Evolutionary conservation across 202 grass and related monocot genomes (phyloP).

Genomic region (Eragrostis tef): DNA sequence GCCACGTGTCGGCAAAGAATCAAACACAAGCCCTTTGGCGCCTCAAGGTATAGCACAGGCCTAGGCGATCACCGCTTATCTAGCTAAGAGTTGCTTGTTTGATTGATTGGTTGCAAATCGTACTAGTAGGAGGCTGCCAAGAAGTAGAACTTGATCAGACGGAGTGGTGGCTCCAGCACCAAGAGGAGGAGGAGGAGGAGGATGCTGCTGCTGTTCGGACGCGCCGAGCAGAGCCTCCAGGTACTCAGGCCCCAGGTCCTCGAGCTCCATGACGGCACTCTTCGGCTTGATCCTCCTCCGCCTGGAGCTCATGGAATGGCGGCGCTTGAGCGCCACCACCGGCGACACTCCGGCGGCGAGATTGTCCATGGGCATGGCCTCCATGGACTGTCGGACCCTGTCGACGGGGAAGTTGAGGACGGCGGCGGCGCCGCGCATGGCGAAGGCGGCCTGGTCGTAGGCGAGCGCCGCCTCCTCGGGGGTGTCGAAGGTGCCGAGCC

Average conservation of each 20-base stretch:
- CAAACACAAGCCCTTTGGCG: neutral
- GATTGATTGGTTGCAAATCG: too few species aligned
- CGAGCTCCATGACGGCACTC: conserved; percentile 64
- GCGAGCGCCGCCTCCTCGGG: conserved; percentile 62
- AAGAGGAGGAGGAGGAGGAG: neutral
- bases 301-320: conserved; percentile 63
- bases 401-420: conserved; percentile 72
- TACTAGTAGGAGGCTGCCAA: too few species aligned
- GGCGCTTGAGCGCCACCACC: conserved; percentile 69
- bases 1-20: neutral
- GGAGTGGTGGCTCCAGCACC: conserved; percentile 46
- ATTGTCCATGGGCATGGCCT: conserved; percentile 9
- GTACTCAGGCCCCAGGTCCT: conserved; percentile 70
- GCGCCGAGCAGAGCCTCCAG: conserved; percentile 59
- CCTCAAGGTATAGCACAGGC: too few species aligned
- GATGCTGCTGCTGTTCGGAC: neutral
- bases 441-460: conserved; percentile 72
- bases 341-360: conserved; percentile 40
- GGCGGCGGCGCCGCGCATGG: conserved; percentile 55
- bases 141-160: too few species aligned
- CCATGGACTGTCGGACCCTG: conserved; percentile 59
- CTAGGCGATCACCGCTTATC: too few species aligned
- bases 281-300: too few species aligned
- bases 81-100: too few species aligned
- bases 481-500: conserved; percentile 73